Evolutionary conservation across 1,139 yeast genomes (phyloP).

Genomic region (Ogataea hybrid): DNA sequence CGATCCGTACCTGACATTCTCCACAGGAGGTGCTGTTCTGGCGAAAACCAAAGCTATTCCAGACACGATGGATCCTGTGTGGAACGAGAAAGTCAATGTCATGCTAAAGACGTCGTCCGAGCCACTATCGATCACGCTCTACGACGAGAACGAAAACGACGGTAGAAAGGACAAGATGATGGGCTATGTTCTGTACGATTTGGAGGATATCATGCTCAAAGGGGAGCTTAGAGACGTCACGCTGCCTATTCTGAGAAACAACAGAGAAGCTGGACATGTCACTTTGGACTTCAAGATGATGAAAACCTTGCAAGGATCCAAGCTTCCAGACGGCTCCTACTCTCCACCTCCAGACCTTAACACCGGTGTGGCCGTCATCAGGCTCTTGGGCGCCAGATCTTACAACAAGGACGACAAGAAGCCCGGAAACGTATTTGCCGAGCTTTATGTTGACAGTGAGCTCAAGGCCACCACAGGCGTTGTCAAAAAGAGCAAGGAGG

Average conservation of each 20-base stretch:
- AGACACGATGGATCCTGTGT: constrained; percentile 69
- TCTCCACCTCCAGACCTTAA: constrained; percentile 90
- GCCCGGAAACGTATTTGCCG: constrained; percentile 64
- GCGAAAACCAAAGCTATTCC: constrained; percentile 67
- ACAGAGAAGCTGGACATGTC: constrained; percentile 75
- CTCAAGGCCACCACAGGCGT: constrained; percentile 54
- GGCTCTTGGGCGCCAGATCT: constrained; percentile 50
- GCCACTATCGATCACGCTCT: constrained; percentile 66
- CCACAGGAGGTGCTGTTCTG: constrained; percentile 54
- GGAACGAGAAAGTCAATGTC: constrained; percentile 77
- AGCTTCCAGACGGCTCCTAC: constrained; percentile 78
- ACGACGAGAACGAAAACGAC: constrained; percentile 66
- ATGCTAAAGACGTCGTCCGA: constrained; percentile 77
- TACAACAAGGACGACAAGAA: constrained; percentile 37
- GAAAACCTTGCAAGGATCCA: constrained; percentile 76
- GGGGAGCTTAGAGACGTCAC: constrained; percentile 51
- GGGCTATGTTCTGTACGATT: constrained; percentile 75
- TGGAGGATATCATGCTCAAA: constrained; percentile 61
- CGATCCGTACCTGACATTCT: constrained; percentile 84
- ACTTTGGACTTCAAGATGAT: constrained; percentile 68
- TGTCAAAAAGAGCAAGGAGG: constrained; percentile 61
- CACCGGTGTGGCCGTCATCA: constrained; percentile 80
- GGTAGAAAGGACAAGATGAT: constrained; percentile 75
- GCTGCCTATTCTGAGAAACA: constrained; percentile 69
- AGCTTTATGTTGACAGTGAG: constrained; percentile 63